phyloP scores from a whole-genome alignment of 306 rosid species.

The Oxytropis ochrocephala region DNA sequence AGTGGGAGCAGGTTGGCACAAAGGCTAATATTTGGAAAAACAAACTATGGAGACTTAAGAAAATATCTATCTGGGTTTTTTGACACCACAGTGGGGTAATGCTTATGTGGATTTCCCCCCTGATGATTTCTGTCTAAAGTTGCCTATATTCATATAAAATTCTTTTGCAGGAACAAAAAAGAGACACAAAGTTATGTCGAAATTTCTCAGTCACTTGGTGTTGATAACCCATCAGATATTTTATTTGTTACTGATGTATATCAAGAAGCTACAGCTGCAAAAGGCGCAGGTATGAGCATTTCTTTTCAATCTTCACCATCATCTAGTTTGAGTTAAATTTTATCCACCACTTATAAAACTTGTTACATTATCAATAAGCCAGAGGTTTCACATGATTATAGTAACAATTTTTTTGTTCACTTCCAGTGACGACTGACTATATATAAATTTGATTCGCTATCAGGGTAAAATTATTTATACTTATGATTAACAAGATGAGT shows the following conservation, averaged over 20 bases:
- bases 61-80: constrained; percentile 82
- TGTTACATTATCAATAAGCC: constrained; percentile 2
- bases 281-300: constrained; percentile 66
- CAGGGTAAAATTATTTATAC: not conserved
- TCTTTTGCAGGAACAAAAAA: constrained; percentile 66
- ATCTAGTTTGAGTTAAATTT: not conserved
- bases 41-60: constrained; percentile 81
- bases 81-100: constrained; percentile 89
- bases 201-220: constrained; percentile 70
- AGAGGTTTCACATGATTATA: not conserved
- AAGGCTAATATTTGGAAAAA: constrained; percentile 81
- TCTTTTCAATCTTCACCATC: not conserved
- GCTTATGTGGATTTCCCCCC: not conserved
- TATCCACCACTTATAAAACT: not conserved
- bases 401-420: not conserved
- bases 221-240: constrained; percentile 75
- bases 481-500: not conserved
- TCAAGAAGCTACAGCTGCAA: constrained; percentile 94
- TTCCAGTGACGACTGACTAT: constrained; percentile 3
- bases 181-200: constrained; percentile 71
- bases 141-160: not conserved
- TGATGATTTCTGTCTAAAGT: not conserved
- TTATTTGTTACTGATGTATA: constrained; percentile 75
- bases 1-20: constrained; percentile 98
- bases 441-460: not conserved